Evolutionary conservation across 257 asterid species (phyloP), one percentile per base, ranked within the genome.

Genomic region (Apocynum venetum): DNA sequence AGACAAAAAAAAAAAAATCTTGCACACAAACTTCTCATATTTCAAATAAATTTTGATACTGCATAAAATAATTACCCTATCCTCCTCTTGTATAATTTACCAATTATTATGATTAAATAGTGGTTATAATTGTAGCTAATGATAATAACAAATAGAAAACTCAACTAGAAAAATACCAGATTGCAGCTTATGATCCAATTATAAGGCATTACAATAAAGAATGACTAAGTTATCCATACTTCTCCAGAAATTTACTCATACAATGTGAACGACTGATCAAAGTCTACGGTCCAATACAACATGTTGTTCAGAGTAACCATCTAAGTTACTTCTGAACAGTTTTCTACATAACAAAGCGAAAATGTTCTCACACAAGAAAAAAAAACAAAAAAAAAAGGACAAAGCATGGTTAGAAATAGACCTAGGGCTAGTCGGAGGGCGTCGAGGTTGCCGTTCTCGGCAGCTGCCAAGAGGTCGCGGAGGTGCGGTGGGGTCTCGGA

Each of bases 351-450:
- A 3, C 20, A 49, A 57, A 60, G 20, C 5, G 13, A 52, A 73
- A 36, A 17, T 14, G 3, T 59, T 60, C 35, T 36, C 40, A 49
- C 31, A 25, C 31, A 31, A 12, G 41, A 17, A 49, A 3, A 10
- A 1, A 4, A 14, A 55, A 55, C 0, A 47, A 25, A 19, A 25
- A 40, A 38, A 61, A 8, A 7, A 4, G 17, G 17, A 36, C 11
- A 15, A 35, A 36, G 68, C 14, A 46, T 0, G 3, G 14, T 3
- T 20, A 80, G 76, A 17, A 48, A 11, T 3, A 56, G 17, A 90
- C 99, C 98, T 41, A 95, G 90, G 88, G 96, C 94, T 25, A 52
- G 79, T 36, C 93, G 92, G 63, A 95, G 97, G 82, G 88, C 87
- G 72, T 82, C 74, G 72, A 90, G 81, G 87, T 89, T 87, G 40